A percentile compares a stretch with the other conserved stretches of the same genome.
phyloP scores from a whole-genome alignment of 2,329 filamentous ascomycete genomes.

The Stagonosporopsis rhizophila region DNA sequence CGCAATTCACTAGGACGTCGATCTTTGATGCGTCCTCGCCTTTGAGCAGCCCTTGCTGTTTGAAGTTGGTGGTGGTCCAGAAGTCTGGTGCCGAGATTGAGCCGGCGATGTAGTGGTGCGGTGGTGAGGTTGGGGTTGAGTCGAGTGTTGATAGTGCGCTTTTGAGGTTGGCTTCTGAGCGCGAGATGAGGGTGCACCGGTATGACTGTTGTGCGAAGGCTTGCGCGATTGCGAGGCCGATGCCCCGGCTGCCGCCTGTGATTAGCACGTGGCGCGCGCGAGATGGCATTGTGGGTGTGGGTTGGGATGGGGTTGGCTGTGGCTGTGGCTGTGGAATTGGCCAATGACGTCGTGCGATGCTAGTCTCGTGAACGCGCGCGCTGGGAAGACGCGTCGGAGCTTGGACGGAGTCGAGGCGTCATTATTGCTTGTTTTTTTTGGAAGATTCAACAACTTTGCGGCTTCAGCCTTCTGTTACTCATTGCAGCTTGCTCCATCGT shows the following conservation, averaged over 20 bases:
- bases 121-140: constrained; percentile 11
- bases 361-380: constrained; percentile 42
- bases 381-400: constrained; percentile 10
- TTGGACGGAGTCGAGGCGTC: constrained; percentile 13
- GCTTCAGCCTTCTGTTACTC: too few relatives aligned
- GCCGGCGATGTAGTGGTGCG: constrained; percentile 37
- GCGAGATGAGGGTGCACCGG: constrained; percentile 44
- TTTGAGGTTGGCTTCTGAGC: constrained; percentile 32
- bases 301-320: not conserved
- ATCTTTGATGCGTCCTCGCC: constrained; percentile 21
- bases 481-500: not conserved
- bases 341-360: constrained; percentile 34
- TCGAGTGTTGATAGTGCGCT: constrained; percentile 32
- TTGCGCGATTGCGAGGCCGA: constrained; percentile 48
- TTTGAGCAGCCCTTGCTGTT: constrained; percentile 4
- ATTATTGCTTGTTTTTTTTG: constrained; percentile 5
- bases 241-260: constrained; percentile 49
- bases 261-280: constrained; percentile 42
- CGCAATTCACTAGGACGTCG: constrained; percentile 76
- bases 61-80: constrained; percentile 31
- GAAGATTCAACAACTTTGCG: not conserved
- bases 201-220: constrained; percentile 40
- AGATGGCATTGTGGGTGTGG: constrained; percentile 5
- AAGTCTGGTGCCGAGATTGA: constrained; percentile 34
- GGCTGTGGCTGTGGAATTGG: constrained; percentile 12